These are phyloP conservation scores for Solidago caesia DNA, from an alignment of 129 eudicot species.

Conservation along the genomic window DNA sequence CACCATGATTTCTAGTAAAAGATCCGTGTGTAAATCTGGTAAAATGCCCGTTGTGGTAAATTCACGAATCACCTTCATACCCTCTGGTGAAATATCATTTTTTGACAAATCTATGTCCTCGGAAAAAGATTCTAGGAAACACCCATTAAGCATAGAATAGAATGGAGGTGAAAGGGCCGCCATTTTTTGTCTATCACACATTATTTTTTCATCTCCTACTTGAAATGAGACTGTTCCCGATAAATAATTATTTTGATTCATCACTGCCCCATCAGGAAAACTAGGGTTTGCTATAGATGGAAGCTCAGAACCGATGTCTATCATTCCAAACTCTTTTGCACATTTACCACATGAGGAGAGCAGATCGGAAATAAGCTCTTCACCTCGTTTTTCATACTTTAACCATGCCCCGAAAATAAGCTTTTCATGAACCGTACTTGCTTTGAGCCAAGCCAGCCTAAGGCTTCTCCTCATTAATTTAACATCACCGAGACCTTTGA, in stretches of 20 bases:
- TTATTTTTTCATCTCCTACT: constrained; percentile 64
- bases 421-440: constrained; percentile 66
- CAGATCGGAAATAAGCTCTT: constrained; percentile 80
- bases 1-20: constrained; percentile 74
- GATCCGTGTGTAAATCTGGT: constrained; percentile 54
- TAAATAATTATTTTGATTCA: constrained; percentile 26
- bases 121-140: constrained; percentile 74
- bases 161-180: constrained; percentile 85
- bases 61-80: constrained; percentile 64
- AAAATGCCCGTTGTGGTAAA: constrained; percentile 62
- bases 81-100: constrained; percentile 72
- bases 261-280: constrained; percentile 26
- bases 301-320: constrained; percentile 76
- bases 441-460: constrained; percentile 78
- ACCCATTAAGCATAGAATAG: constrained; percentile 86
- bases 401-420: constrained; percentile 91
- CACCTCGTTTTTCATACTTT: constrained; percentile 92
- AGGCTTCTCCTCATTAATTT: constrained; percentile 94
- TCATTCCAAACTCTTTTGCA: constrained; percentile 60
- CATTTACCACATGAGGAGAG: constrained; percentile 83
- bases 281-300: constrained; percentile 29
- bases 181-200: constrained; percentile 72
- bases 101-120: constrained; percentile 79
- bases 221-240: constrained; percentile 55
- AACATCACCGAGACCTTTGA: constrained; percentile 91